These are phyloP conservation scores for Fragaria ananassa DNA, from an alignment of 306 rosid genomes.

Conservation along the genomic window DNA sequence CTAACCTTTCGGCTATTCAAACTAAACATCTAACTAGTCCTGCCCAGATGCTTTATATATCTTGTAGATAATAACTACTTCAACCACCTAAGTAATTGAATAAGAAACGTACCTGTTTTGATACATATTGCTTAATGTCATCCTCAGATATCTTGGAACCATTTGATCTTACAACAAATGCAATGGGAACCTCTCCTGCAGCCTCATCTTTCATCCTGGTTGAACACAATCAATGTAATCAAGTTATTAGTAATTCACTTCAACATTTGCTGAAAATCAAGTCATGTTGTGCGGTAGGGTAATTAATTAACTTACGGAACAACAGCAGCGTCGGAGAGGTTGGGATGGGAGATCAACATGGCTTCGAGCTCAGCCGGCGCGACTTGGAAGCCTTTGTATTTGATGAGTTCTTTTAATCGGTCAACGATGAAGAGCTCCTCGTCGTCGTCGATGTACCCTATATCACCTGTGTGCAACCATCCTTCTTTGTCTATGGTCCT, in stretches of 20 bases:
- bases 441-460: constrained; percentile 63
- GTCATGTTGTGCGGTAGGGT: neutral
- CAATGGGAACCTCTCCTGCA: constrained; percentile 85
- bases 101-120: constrained; percentile 56
- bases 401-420: constrained; percentile 73
- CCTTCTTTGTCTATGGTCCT: constrained; percentile 61
- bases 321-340: constrained; percentile 72
- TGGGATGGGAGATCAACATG: constrained; percentile 53
- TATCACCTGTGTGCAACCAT: constrained; percentile 85
- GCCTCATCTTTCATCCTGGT: constrained; percentile 76
- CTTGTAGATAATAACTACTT: neutral
- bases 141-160: constrained; percentile 60
- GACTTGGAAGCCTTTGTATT: constrained; percentile 84
- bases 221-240: neutral
- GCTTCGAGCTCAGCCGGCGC: constrained; percentile 95
- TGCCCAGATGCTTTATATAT: neutral
- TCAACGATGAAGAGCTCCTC: constrained; percentile 75
- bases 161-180: constrained; percentile 67
- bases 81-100: neutral
- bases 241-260: neutral
- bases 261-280: neutral
- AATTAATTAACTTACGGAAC: constrained; percentile 47
- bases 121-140: constrained; percentile 66
- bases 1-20: neutral
- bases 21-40: neutral